Evolutionary conservation across 208 protist genomes (phyloP), one percentile per base, ranked within the genome.

Genomic region (Crithidia fasciculata): DNA sequence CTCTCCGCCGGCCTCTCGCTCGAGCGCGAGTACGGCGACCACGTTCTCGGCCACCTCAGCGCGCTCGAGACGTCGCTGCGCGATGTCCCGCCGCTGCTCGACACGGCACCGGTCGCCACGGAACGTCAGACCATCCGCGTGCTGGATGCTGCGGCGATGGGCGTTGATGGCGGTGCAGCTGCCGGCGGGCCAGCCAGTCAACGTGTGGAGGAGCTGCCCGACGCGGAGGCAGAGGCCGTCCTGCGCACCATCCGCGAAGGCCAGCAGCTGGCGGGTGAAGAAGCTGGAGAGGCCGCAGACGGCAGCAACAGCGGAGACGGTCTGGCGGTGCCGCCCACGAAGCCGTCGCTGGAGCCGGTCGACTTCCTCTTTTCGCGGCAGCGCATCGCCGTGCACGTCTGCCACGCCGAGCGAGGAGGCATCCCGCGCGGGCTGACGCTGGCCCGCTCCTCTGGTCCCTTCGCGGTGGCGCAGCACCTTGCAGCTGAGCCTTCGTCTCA

Each of bases 381-480:
- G 55, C 56, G 18, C 18, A 72, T 69, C 53, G 40, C 68, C 9
- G 83, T 88, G 37, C 80, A 71, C 2, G 83, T 88, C 69, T 88
- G 83, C 69, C 79, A 85, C 54, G 70, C 61, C 16, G 80, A 88
- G 59, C 72, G 83, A 9, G 83, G 80, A 2, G 83, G 80, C 7
- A 77, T 88, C 3, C 80, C 83, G 9, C 79, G 83, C 15, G 77
- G 76, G 10, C 60, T 88, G 12, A 81, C 83, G 18, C 56, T 88
- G 16, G 58, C 53, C 5, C 79, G 83, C 16, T 70, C 71, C 2
- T 47, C 53, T 6, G 7, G 43, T 4, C 73, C 80, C 18, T 85
- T 88, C 19, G 83, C 76, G 28, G 61, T 83, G 2, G 72, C 53
- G 0, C 69, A 78, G 65, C 50, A 71, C 67, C 28, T 6, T 76